A percentile compares a stretch with the other conserved stretches of the same genome.
Evolutionary conservation across 495 filamentous ascomycete species (phyloP).

Genomic region (Margaritispora aquatica): DNA sequence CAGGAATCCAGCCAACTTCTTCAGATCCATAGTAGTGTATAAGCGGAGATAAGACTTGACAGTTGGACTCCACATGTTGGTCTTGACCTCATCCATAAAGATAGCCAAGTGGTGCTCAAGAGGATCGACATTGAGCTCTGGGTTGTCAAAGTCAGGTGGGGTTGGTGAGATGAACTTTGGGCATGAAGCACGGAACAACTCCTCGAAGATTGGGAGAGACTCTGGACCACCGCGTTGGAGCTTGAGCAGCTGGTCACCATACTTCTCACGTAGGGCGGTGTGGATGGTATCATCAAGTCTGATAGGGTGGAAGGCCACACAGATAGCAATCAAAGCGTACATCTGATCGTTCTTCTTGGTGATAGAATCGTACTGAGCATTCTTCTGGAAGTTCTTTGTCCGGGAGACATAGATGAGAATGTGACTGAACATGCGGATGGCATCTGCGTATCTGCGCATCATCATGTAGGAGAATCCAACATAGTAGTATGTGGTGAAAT

Average conservation of each 20-base stretch:
- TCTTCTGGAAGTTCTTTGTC: constrained; percentile 99
- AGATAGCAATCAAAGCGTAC: constrained; percentile 98
- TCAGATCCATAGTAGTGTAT: constrained; percentile 98
- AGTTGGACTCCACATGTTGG: constrained; percentile 90
- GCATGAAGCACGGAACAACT: constrained; percentile 91
- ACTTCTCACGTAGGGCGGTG: constrained; percentile 95
- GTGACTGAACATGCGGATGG: constrained; percentile 99
- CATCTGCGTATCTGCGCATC: constrained; percentile 98
- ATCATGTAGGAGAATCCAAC: constrained; percentile 99
- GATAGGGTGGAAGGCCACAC: constrained; percentile 93
- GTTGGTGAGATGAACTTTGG: constrained; percentile 99
- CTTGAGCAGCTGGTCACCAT: constrained; percentile 91
- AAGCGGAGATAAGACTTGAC: constrained; percentile 97
- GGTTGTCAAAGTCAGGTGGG: constrained; percentile 94
- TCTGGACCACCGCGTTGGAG: constrained; percentile 95
- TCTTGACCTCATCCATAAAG: constrained; percentile 99
- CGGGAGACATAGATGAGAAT: constrained; percentile 98
- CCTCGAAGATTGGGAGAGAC: constrained; percentile 90
- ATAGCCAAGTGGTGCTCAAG: constrained; percentile 93
- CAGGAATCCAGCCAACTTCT: constrained; percentile 95
- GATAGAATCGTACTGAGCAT: constrained; percentile 93
- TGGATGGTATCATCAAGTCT: constrained; percentile 98
- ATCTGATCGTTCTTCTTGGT: constrained; percentile 99
- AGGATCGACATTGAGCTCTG: constrained; percentile 89
- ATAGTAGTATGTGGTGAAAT: constrained; percentile 99